Evolutionary conservation across 2,329 filamentous ascomycete species (phyloP).

Genomic region (Fusarium nygamai): DNA sequence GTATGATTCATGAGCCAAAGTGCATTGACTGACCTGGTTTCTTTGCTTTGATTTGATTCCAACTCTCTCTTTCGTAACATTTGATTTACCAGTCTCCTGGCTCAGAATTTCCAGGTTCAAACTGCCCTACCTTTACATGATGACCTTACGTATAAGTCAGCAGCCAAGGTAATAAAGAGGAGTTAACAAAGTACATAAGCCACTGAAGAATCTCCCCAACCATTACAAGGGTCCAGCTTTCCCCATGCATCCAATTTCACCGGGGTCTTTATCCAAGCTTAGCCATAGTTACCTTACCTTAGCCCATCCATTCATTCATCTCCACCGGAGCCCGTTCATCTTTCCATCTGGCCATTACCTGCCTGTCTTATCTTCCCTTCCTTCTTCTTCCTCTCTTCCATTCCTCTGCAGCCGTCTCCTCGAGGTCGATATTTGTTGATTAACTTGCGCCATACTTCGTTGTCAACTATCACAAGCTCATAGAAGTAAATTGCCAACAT

Average conservation of each 20-base stretch:
- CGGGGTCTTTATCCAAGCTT: constrained; percentile 31
- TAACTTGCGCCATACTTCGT: background rate
- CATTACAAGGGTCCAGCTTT: constrained; percentile 40
- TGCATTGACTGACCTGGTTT: background rate
- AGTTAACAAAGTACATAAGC: constrained; percentile 2
- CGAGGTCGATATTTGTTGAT: background rate
- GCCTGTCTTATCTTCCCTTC: constrained; percentile 20
- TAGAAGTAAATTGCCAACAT: constrained; percentile 52
- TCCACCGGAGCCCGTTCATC: constrained; percentile 35
- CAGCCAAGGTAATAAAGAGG: constrained; percentile 7
- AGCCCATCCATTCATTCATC: constrained; percentile 29
- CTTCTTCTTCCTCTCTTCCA: constrained; percentile 15
- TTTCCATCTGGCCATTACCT: constrained; percentile 20
- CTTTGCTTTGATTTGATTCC: background rate
- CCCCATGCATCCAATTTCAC: constrained; percentile 37
- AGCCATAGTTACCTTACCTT: background rate
- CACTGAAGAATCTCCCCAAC: constrained; percentile 36
- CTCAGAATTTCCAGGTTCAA: background rate
- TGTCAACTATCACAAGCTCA: background rate
- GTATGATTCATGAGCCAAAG: background rate
- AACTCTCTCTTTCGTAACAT: background rate
- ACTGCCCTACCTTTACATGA: background rate
- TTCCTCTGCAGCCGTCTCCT: constrained; percentile 12
- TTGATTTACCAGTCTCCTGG: background rate
- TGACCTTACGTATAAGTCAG: background rate